phyloP scores from a whole-genome alignment of 1,284 basidiomycete genomes.

The Phlebopus sp. region DNA sequence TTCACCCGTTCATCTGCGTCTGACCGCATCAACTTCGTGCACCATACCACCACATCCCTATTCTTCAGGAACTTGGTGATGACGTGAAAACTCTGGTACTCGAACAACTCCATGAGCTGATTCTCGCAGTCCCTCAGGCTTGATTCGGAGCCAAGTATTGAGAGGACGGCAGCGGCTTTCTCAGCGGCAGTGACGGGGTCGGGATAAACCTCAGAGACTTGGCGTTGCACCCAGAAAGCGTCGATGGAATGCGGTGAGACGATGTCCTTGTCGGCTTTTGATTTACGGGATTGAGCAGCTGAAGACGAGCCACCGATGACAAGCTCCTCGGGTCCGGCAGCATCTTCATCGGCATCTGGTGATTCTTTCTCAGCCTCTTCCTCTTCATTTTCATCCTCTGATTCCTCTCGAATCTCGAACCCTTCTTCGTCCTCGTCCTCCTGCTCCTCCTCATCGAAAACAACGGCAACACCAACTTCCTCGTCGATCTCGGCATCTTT shows the following conservation, averaged over 20 bases:
- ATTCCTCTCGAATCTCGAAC: slow-evolving; percentile 76
- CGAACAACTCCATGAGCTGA: slow-evolving; percentile 95
- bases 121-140: slow-evolving; percentile 95
- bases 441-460: slow-evolving; percentile 94
- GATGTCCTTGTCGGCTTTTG: slow-evolving; percentile 71
- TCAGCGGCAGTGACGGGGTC: slow-evolving; percentile 94
- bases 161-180: slow-evolving; percentile 85
- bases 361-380: slow-evolving; percentile 49
- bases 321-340: slow-evolving; percentile 60
- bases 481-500: slow-evolving; percentile 87
- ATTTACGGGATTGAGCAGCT: slow-evolving; percentile 38
- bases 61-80: slow-evolving; percentile 94
- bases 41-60: slow-evolving; percentile 96
- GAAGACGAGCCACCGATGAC: slow-evolving; percentile 68
- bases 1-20: slow-evolving; percentile 91
- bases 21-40: slow-evolving; percentile 91
- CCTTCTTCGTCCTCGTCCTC: slow-evolving; percentile 89
- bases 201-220: slow-evolving; percentile 86
- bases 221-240: slow-evolving; percentile 97
- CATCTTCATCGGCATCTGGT: slow-evolving; percentile 40
- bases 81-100: slow-evolving; percentile 90
- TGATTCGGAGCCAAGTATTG: slow-evolving; percentile 87
- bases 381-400: slow-evolving; percentile 74
- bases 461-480: slow-evolving; percentile 91
- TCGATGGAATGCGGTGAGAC: slow-evolving; percentile 92